A percentile compares a stretch with the other conserved stretches of the same genome.
These are phyloP conservation scores for Gossypium gossypioides DNA, from an alignment of 441 rosid genomes.

Conservation along the genomic window DNA sequence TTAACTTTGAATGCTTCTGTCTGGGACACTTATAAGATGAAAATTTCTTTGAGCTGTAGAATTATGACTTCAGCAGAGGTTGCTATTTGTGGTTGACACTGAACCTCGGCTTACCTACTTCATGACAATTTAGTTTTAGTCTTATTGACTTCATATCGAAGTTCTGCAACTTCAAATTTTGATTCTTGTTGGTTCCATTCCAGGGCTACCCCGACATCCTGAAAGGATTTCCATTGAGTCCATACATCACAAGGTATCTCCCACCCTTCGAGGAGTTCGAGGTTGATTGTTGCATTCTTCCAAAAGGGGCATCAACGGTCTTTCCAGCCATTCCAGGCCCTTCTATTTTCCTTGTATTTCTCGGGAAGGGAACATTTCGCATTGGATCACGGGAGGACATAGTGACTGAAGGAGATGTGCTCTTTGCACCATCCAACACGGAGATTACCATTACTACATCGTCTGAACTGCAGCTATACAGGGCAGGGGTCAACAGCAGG, in stretches of 20 bases:
- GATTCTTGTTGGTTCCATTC: not conserved
- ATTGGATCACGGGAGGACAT: conserved; percentile 17
- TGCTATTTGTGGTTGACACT: not conserved
- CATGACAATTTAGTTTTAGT: not conserved
- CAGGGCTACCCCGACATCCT: conserved; percentile 67
- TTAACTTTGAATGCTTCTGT: not conserved
- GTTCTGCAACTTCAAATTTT: not conserved
- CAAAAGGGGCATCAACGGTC: conserved; percentile 33
- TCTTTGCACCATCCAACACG: conserved; percentile 47
- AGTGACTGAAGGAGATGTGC: conserved; percentile 42
- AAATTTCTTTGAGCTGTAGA: not conserved
- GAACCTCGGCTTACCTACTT: not conserved
- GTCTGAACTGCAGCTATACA: conserved; percentile 42
- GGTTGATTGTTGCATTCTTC: conserved; percentile 47
- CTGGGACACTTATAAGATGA: not conserved
- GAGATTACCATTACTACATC: conserved; percentile 32
- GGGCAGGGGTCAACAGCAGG: conserved; percentile 60
- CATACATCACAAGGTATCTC: conserved; percentile 44
- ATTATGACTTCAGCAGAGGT: not conserved
- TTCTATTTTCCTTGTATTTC: conserved; percentile 39
- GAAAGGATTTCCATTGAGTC: conserved; percentile 40
- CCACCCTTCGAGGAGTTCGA: conserved; percentile 70
- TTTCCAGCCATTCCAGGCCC: conserved; percentile 52
- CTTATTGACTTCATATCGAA: not conserved
- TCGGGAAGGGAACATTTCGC: conserved; percentile 39